phyloP scores from a whole-genome alignment of 78 protist genomes.

The Chrysochromulina parva region DNA sequence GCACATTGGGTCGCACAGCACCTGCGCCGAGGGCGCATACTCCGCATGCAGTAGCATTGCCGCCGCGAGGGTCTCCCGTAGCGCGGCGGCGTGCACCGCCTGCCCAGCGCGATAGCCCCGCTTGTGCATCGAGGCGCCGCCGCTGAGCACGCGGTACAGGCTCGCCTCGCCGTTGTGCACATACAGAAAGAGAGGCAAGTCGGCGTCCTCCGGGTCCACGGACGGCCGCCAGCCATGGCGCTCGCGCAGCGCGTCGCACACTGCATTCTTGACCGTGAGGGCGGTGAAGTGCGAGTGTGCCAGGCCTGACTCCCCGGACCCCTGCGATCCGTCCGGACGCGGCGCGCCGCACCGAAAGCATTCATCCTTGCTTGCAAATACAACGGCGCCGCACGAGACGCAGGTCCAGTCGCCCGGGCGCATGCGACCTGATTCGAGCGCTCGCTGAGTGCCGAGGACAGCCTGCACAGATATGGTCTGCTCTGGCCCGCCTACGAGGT shows the following conservation, averaged over 20 bases:
- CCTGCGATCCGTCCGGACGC: neutral
- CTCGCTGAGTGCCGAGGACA: neutral
- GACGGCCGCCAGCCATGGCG: constrained; percentile 10
- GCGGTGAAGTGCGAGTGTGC: constrained; percentile 13
- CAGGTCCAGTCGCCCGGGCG: constrained; percentile 21
- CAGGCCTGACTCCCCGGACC: neutral
- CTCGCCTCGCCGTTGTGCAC: constrained; percentile 3
- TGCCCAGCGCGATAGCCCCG: constrained; percentile 8
- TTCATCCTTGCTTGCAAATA: neutral
- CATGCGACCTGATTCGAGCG: neutral
- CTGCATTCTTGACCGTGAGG: constrained; percentile 16
- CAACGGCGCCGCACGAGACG: neutral
- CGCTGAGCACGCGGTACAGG: neutral
- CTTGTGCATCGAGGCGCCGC: neutral
- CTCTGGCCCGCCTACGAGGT: neutral
- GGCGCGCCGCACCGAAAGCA: constrained; percentile 12
- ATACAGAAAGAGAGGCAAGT: neutral
- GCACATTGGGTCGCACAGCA: constrained; percentile 14
- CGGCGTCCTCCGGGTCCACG: neutral
- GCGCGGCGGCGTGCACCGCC: neutral
- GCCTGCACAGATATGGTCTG: neutral
- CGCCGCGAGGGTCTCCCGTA: constrained; percentile 1
- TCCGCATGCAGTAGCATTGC: neutral
- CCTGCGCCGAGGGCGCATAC: neutral
- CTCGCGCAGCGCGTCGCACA: constrained; percentile 6